phyloP scores from a whole-genome alignment of 2,329 filamentous ascomycete species.

The Penicillium polonicum region DNA sequence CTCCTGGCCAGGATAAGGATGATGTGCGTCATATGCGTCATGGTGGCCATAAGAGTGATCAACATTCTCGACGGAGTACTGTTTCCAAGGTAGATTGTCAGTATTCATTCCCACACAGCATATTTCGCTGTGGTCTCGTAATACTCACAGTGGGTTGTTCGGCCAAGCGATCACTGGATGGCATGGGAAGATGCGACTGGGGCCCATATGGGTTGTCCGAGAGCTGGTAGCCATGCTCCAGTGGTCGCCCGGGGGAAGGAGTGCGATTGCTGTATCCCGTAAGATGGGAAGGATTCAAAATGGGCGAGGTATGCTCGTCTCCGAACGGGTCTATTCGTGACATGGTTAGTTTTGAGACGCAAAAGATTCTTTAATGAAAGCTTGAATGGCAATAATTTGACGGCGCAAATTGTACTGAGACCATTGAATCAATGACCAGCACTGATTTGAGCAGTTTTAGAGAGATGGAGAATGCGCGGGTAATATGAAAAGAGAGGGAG shows the following conservation, averaged over 20 bases:
- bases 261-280: constrained; percentile 51
- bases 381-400: neutral
- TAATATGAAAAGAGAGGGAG: constrained; percentile 10
- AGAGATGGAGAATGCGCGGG: neutral
- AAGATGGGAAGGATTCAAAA: constrained; percentile 55
- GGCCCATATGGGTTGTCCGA: constrained; percentile 71
- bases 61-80: constrained; percentile 72
- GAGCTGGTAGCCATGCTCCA: constrained; percentile 71
- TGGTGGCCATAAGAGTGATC: constrained; percentile 62
- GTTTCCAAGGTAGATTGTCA: constrained; percentile 11
- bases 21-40: constrained; percentile 58
- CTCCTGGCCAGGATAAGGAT: constrained; percentile 58
- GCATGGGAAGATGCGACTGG: constrained; percentile 65
- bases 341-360: constrained; percentile 24
- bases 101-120: neutral
- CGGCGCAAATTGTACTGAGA: neutral
- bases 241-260: constrained; percentile 73
- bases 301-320: constrained; percentile 43
- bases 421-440: constrained; percentile 7
- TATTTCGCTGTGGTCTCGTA: neutral
- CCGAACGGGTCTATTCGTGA: constrained; percentile 39
- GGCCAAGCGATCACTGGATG: constrained; percentile 70
- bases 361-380: neutral
- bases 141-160: constrained; percentile 78
- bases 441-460: neutral